A percentile compares a stretch with the other conserved stretches of the same genome.
Evolutionary conservation across 495 filamentous ascomycete genomes (phyloP).

Genomic region (Annulohypoxylon bovei): DNA sequence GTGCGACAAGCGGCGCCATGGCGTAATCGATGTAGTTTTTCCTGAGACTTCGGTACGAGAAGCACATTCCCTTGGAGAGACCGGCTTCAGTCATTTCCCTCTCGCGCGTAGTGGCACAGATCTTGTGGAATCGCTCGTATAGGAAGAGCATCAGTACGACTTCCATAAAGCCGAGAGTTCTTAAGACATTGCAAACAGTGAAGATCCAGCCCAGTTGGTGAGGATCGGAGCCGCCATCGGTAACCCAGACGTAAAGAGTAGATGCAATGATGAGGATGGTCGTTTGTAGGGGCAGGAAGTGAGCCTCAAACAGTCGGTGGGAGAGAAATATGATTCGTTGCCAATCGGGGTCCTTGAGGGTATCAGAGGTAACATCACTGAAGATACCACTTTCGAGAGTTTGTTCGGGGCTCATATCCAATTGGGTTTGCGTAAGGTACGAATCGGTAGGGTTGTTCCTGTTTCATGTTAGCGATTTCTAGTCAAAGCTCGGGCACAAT

Average conservation of each 20-base stretch:
- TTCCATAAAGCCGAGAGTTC: slow-evolving; percentile 65
- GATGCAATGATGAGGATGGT: slow-evolving; percentile 69
- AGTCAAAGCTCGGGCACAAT: neutral
- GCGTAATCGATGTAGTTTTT: slow-evolving; percentile 64
- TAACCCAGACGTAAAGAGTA: slow-evolving; percentile 62
- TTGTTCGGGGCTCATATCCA: slow-evolving; percentile 53
- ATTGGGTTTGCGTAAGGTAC: slow-evolving; percentile 57
- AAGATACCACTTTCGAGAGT: slow-evolving; percentile 57
- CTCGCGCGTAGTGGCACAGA: slow-evolving; percentile 65
- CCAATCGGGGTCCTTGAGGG: slow-evolving; percentile 56
- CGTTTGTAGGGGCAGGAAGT: slow-evolving; percentile 72
- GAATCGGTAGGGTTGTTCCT: slow-evolving; percentile 54
- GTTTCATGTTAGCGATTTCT: slow-evolving; percentile 8
- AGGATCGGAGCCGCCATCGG: slow-evolving; percentile 56
- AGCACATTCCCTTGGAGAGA: slow-evolving; percentile 66
- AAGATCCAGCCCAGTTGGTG: slow-evolving; percentile 64
- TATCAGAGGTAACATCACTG: slow-evolving; percentile 58
- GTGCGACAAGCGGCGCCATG: slow-evolving; percentile 68
- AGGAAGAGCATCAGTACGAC: slow-evolving; percentile 68
- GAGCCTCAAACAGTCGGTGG: slow-evolving; percentile 73
- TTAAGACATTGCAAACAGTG: slow-evolving; percentile 64
- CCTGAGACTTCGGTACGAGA: slow-evolving; percentile 62
- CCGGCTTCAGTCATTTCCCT: slow-evolving; percentile 71
- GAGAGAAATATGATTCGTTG: slow-evolving; percentile 58
- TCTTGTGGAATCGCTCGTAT: slow-evolving; percentile 69